phyloP scores from a whole-genome alignment of 495 filamentous ascomycete species.

The Tuber microsphaerosporum region DNA sequence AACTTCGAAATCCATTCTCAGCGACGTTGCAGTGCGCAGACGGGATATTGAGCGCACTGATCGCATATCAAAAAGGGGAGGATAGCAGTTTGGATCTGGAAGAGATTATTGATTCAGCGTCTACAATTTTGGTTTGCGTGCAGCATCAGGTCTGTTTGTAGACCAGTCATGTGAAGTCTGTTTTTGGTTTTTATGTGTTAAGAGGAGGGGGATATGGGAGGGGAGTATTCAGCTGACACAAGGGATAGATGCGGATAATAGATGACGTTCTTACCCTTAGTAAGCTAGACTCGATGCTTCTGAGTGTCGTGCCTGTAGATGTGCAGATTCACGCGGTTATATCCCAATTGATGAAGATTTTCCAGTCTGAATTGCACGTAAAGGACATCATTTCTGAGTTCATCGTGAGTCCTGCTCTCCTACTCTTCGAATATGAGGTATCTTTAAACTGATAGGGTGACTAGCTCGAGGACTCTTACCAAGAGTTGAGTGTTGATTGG shows the following conservation, averaged over 20 bases:
- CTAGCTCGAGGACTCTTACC: constrained; percentile 35
- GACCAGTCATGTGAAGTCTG: constrained; percentile 16
- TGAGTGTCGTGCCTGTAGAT: constrained; percentile 60
- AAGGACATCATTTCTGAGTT: constrained; percentile 26
- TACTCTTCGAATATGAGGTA: neutral
- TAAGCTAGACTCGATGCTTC: constrained; percentile 71
- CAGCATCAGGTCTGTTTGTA: constrained; percentile 54
- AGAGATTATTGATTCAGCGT: constrained; percentile 60
- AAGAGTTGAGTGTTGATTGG: constrained; percentile 32
- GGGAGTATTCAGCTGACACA: constrained; percentile 13
- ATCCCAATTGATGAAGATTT: constrained; percentile 43
- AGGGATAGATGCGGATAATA: constrained; percentile 60
- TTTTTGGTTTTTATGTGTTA: constrained; percentile 11
- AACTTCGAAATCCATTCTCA: constrained; percentile 77
- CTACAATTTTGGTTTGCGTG: constrained; percentile 69
- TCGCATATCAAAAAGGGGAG: constrained; percentile 22
- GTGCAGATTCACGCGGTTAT: constrained; percentile 63
- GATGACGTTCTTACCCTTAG: constrained; percentile 63
- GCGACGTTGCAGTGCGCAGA: constrained; percentile 79
- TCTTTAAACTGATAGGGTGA: neutral
- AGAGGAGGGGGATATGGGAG: constrained; percentile 1
- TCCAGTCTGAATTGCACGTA: constrained; percentile 33
- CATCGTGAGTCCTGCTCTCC: constrained; percentile 14
- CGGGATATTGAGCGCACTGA: constrained; percentile 51
- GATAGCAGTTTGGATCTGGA: constrained; percentile 43